Evolutionary conservation across 1,284 basidiomycete species (phyloP), one percentile per base, ranked within the genome.

Genomic region (Ustilago tritici): DNA sequence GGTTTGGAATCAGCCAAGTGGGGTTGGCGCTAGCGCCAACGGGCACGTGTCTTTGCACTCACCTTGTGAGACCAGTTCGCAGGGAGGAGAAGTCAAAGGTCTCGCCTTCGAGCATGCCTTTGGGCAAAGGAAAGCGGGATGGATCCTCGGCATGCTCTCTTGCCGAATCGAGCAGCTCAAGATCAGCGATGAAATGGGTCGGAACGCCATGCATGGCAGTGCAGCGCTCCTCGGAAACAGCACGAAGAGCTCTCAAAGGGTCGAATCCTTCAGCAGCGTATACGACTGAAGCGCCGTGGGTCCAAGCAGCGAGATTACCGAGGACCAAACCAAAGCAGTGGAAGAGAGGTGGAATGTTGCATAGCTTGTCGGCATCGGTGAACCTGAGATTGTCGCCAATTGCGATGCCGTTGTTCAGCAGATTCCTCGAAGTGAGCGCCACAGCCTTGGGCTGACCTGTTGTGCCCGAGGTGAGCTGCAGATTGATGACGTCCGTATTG

Each of bases 151-250:
- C 52, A n/a, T 77, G 70, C 10, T 77, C 70, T 40, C 73, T 64
- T 88, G 83, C 50, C 31, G 92, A 92, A 0, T 89, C 86, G 19
- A 94, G 87, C 1, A 93, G 89, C 4, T 91, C 92, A 47, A 82
- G 78, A 65, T 82, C 76, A 12, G 82, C 53, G 5, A 93, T 88
- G 85, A 94, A 94, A 83, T 94, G 93, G 0, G 93, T 93, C 0
- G 93, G 93, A 2, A 94, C 93, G 9, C 93, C 93, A 79, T 94
- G 92, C 58, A 94, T 87, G 0, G 92, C 92, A 0, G 93, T 93
- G 67, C 92, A 93, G 63, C 87, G 87, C 78, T 93, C 92, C 38
- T 89, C 87, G 8, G 89, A 85, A 15, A 93, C 86, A 0, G 93
- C 89, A 14, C 82, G 93, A 89, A 47, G 93, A 90, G 64, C 92